Conservation (phyloP, 768 basidiomycete genomes). For the Phylloporus sp. region DNA sequence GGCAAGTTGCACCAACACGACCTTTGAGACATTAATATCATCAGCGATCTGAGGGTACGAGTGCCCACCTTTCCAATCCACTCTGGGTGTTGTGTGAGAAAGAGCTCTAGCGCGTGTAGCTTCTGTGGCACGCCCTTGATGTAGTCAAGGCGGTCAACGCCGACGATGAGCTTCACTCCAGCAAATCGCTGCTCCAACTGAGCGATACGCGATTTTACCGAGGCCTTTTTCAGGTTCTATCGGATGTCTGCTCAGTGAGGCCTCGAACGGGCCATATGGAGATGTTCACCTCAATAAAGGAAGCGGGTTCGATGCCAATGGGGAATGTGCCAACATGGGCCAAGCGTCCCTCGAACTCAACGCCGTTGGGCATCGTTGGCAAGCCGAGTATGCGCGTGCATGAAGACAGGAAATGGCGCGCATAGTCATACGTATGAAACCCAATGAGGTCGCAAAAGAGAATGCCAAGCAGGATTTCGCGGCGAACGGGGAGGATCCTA, state of each 20-base stretch:
- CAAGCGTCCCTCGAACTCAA: conserved; percentile 92
- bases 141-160: conserved; percentile 97
- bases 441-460: conserved; percentile 96
- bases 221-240: conserved; percentile 74
- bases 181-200: conserved; percentile 87
- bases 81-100: conserved; percentile 96
- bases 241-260: conserved; percentile 1
- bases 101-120: conserved; percentile 92
- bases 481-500: conserved; percentile 93
- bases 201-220: conserved; percentile 76
- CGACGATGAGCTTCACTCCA: conserved; percentile 95
- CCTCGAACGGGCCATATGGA: background rate
- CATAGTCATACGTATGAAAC: conserved; percentile 99
- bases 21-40: conserved; percentile 39
- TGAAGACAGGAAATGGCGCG: conserved; percentile 97
- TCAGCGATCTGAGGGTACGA: background rate
- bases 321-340: conserved; percentile 99
- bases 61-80: conserved; percentile 89
- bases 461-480: conserved; percentile 95
- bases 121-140: conserved; percentile 99
- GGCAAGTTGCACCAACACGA: conserved; percentile 94
- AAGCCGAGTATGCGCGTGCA: conserved; percentile 95
- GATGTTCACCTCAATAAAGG: conserved; percentile 72
- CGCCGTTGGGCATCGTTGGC: conserved; percentile 96
- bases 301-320: conserved; percentile 94